Conservation (phyloP, 2,329 filamentous ascomycete genomes). For the Fusarium sp. region DNA sequence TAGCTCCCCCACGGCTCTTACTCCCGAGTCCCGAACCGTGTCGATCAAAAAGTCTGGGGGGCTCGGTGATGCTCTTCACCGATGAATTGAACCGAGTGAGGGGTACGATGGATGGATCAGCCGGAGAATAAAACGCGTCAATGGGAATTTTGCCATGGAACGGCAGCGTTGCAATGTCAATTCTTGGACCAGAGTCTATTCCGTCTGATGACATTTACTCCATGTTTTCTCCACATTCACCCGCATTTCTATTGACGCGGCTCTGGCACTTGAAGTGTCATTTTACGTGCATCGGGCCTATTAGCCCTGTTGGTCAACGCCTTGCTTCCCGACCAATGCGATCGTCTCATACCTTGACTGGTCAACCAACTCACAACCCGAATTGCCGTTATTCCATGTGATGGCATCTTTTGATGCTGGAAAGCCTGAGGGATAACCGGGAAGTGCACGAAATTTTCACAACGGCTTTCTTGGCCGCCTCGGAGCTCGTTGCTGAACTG, state of each 20-base stretch:
- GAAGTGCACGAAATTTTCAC: too few species aligned
- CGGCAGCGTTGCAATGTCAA: constrained; percentile 10
- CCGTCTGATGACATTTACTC: constrained; percentile 6
- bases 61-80: constrained; percentile 21
- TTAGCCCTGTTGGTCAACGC: constrained; percentile 1
- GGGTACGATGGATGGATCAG: constrained; percentile 19
- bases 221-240: constrained; percentile 15
- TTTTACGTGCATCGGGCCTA: constrained; percentile 14
- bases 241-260: constrained; percentile 32
- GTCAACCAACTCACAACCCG: neutral
- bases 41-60: constrained; percentile 6
- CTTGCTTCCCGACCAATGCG: neutral
- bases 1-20: neutral
- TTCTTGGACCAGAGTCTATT: neutral
- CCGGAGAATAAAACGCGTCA: constrained; percentile 24
- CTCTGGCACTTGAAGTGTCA: constrained; percentile 1
- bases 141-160: constrained; percentile 22
- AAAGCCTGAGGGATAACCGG: too few species aligned
- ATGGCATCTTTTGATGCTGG: neutral
- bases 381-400: neutral
- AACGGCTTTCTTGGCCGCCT: neutral
- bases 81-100: constrained; percentile 20
- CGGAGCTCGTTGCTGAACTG: neutral
- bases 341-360: neutral
- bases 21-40: constrained; percentile 18